Conservation (phyloP, 129 eudicot genomes). For the Ambrosia artemisiifolia region DNA sequence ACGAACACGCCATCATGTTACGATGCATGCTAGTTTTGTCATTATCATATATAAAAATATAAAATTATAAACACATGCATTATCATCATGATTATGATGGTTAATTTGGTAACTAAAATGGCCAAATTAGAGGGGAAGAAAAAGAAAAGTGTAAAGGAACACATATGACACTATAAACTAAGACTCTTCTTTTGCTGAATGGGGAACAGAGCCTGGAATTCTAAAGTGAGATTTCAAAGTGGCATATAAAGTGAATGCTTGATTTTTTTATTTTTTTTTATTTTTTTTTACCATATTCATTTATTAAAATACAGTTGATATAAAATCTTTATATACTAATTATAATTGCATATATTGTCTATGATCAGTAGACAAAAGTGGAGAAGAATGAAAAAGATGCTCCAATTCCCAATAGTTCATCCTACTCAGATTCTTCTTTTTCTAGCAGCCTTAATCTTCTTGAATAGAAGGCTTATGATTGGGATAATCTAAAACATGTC, state of each 20-base stretch:
- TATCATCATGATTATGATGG: slow-evolving; percentile 25
- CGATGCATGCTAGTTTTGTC: slow-evolving; percentile 15
- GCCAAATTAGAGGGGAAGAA: slow-evolving; percentile 37
- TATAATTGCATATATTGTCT: slow-evolving; percentile 31
- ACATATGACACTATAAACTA: slow-evolving; percentile 60
- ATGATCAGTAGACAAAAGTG: slow-evolving; percentile 33
- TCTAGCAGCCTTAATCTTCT: slow-evolving; percentile 64
- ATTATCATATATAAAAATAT: slow-evolving; percentile 2
- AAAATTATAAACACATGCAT: slow-evolving; percentile 5
- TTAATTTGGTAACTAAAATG: slow-evolving; percentile 12
- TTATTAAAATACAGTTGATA: slow-evolving; percentile 21
- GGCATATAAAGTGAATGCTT: slow-evolving; percentile 71
- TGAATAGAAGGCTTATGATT: slow-evolving; percentile 57
- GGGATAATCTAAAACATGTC: slow-evolving; percentile 62
- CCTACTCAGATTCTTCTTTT: slow-evolving; percentile 69
- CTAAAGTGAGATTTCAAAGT: slow-evolving; percentile 75
- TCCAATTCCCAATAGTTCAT: slow-evolving; percentile 70
- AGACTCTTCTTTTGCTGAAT: slow-evolving; percentile 56
- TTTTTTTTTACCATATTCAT: slow-evolving; percentile 24
- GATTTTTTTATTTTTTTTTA: slow-evolving; percentile 29
- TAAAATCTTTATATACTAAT: neutral
- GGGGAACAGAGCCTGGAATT: slow-evolving; percentile 83
- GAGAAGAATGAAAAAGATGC: slow-evolving; percentile 59
- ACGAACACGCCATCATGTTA: neutral
- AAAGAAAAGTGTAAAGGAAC: slow-evolving; percentile 56